Base-by-base conservation (phyloP, 148 eudicot genomes). In the Agrostemma githago region DNA sequence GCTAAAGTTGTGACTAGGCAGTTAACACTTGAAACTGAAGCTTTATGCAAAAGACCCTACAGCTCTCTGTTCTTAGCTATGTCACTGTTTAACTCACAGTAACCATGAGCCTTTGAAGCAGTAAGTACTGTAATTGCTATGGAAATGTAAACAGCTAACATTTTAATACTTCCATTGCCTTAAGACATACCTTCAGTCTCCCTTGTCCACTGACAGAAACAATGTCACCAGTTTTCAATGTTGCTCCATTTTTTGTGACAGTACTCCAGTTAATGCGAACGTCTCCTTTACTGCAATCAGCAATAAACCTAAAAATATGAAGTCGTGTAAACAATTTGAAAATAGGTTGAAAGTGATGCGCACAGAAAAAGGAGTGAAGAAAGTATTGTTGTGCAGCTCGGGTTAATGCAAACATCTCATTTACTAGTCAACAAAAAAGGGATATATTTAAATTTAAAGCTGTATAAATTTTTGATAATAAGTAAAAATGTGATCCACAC, bases 151-250 rank as follows among this genome's bases (percentile, higher is more conserved):
- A 53, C 34, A 51, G 38, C 58, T 34, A 4, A 51, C 57, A 34
- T 51, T 51, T 34, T 53, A 59, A 70, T 21, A 34, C 26, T 51
- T 14, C 11, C 20, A 41, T 5, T 51, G 37, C 5, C 26, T 16
- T 26, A 21, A 41, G 53, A 78, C 82, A 75, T 57, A 94, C 96
- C 92, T 94, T 92, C 40, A 91, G 78, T 81, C 98, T 88, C 78
- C 98, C 98, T 72, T 83, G 74, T 34, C 97, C 96, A 76, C 88
- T 88, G 57, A 92, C 96, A 46, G 98, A 94, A 76, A 94, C 80
- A 14, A 88, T 69, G 66, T 94, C 98, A 44, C 92, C 98, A 57
- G 84, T 74, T 82, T 79, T 87, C 38, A 91, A 77, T 20, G 88
- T 82, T 21, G 92, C 87, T 69, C 89, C 94, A 69, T 82, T 90